Conservation (phyloP, 2,329 filamentous ascomycete genomes). For the Beauveria caledonica region DNA sequence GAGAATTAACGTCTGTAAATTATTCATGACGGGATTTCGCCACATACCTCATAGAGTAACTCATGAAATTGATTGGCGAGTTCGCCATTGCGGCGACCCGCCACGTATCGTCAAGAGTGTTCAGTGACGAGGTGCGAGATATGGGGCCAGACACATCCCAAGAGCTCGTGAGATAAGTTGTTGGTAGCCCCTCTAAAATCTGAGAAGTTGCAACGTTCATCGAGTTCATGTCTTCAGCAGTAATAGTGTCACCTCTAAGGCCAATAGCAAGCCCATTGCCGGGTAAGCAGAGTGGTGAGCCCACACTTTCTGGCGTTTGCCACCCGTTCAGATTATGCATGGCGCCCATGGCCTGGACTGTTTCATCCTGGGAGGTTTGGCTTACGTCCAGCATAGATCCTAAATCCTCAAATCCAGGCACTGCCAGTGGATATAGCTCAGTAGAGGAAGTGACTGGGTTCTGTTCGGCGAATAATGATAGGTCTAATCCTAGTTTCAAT, state of each 20-base stretch:
- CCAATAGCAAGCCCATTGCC: constrained; percentile 37
- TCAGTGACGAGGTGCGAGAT: constrained; percentile 43
- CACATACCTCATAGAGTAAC: constrained; percentile 6
- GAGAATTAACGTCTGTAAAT: neutral
- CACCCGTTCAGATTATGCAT: constrained; percentile 21
- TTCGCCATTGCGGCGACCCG: constrained; percentile 16
- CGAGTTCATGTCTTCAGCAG: constrained; percentile 32
- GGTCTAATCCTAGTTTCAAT: too few species aligned
- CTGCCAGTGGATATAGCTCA: too few species aligned
- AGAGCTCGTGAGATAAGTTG: constrained; percentile 42
- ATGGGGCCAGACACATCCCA: constrained; percentile 46
- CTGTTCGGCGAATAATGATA: too few species aligned
- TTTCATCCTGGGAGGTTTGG: constrained; percentile 33
- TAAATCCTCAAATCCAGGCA: too few species aligned
- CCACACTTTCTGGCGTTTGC: constrained; percentile 18
- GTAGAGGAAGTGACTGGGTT: too few species aligned
- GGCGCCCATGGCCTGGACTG: constrained; percentile 26
- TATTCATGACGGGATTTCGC: neutral
- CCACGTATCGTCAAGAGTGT: constrained; percentile 42
- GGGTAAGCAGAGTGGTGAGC: constrained; percentile 43
- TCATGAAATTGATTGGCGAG: neutral
- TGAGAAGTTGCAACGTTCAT: constrained; percentile 50
- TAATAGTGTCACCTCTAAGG: constrained; percentile 35
- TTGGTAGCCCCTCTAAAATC: constrained; percentile 43
- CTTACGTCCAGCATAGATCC: constrained; percentile 34